These are phyloP conservation scores for Scleroderma citrinum DNA, from an alignment of 768 basidiomycete species.

Conservation along the genomic window DNA sequence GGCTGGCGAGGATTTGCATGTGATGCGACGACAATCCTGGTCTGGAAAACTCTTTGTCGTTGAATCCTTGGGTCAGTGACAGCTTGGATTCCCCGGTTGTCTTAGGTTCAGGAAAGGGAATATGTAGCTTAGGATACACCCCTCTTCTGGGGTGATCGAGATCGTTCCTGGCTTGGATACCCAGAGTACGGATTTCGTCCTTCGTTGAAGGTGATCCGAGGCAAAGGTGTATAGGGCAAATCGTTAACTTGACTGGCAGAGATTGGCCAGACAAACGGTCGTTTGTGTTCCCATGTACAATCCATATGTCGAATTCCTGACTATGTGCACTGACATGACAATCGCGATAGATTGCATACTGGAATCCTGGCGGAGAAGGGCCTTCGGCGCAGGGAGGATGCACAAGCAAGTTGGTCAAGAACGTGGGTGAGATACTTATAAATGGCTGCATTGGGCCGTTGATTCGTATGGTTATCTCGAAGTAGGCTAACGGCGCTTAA, in stretches of 20 bases:
- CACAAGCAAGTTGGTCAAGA: conserved; percentile 70
- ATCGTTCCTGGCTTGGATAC: too few species aligned
- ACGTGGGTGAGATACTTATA: conserved; percentile 53
- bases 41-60: too few species aligned
- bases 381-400: conserved; percentile 54
- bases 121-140: too few species aligned
- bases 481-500: conserved; percentile 23
- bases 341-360: conserved; percentile 49
- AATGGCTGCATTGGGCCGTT: conserved; percentile 67
- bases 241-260: conserved; percentile 59
- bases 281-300: conserved; percentile 33
- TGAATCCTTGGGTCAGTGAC: too few species aligned
- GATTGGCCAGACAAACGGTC: conserved; percentile 74
- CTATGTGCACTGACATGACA: conserved; percentile 34
- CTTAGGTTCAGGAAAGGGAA: too few species aligned
- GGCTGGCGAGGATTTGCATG: too few species aligned
- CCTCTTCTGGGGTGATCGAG: too few species aligned
- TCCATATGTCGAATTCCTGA: not conserved
- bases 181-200: too few species aligned
- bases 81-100: too few species aligned
- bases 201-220: conserved; percentile 51
- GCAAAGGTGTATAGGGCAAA: conserved; percentile 44
- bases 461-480: conserved; percentile 38
- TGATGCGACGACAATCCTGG: too few species aligned
- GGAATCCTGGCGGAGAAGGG: conserved; percentile 56